Base-by-base conservation (phyloP, 768 basidiomycete genomes). In the Serendipita indica region DNA sequence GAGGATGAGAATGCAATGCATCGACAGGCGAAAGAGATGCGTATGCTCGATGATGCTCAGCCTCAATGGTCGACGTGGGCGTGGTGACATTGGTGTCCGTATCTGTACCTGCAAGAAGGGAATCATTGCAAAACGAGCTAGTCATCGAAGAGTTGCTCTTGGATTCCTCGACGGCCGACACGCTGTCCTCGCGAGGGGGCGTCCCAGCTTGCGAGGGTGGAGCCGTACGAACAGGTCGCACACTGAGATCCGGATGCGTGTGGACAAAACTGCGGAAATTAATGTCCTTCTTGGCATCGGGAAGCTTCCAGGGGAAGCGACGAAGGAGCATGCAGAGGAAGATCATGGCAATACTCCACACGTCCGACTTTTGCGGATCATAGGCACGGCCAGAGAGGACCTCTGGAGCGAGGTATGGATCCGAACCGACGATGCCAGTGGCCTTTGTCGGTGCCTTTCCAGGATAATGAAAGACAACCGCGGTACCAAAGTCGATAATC, bases 401-500 rank as follows among this genome's bases (percentile, higher is more conserved):
- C 69, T 99, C 96, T 1, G 96, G 96, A 0, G 96, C 96, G 33
- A 98, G 83, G 75, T 98, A 98, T 20, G 96, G 96, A 73, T 98
- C 96, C 54, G 89, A 91, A 46, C 96, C 96, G 58, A 98, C 96
- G 58, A 98, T 78, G 18, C 96, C 96, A 4, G 84, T 82, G 5
- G 93, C 90, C 58, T 74, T 76, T 63, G 86, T 74, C 56, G 76
- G 77, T 62, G 79, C 79, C 71, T 91, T 92, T 60, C 92, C 94
- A 0, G 96, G 96, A 67, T 98, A 99, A 65, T 96, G 91, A 73
- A 99, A 99, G 61, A 99, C 93, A 63, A 92, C 92, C n/a, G 96
- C 96, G 3, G 96, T 99, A 57, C 96, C 96, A 72, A 99, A 99
- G 72, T 99, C 96, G 72, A 99, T 99, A 64, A 99, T 79, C 70